Evolutionary conservation across 1,139 yeast genomes (phyloP), one percentile per base, ranked within the genome.

Genomic region (Hansenula anomala): DNA sequence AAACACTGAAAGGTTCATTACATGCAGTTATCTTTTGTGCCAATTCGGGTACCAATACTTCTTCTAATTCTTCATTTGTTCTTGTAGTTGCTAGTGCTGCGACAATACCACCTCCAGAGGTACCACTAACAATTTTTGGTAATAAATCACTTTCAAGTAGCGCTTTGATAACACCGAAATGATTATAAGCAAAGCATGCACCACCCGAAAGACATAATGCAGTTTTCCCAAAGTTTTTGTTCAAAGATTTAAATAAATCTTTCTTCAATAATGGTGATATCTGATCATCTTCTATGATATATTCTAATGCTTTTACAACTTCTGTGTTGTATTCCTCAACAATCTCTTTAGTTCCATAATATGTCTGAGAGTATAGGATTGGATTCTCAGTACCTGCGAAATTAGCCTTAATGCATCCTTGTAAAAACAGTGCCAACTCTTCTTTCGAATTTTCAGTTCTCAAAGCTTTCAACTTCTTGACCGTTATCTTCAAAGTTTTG

Each of bases 71-170:
- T 23, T 78, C 80, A 51, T 82, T 73, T 1, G 88, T 79, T 42
- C 90, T 63, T 0, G 88, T 78, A 41, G 90, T 75, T 0, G 84
- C 76, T 34, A 85, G 59, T 0, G 90, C 85, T 0, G 94, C 92
- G 20, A 84, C 77, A n/a, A 83, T 59, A 1, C 89, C 92, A 11
- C 95, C 95, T 3, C 94, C 94, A 2, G 88, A 79, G 0, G 94
- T 85, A 1, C 95, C 95, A 25, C 87, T 77, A 14, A 85, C 67
- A 30, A 85, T 81, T 12, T 70, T 68, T 2, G 95, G 95, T 39
- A 85, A 61, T 37, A 77, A 61, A 52, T 79, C 81, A 40, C 75
- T 73, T 45, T 85, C 89, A 6, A 84, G 61, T 29, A 85, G 59
- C 0, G 90, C 92, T 49, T 79, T 80, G 18, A 84, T 73, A 3